Evolutionary conservation across 2,329 filamentous ascomycete genomes (phyloP), one percentile per base, ranked within the genome.

Genomic region (Endocalyx cinctus): DNA sequence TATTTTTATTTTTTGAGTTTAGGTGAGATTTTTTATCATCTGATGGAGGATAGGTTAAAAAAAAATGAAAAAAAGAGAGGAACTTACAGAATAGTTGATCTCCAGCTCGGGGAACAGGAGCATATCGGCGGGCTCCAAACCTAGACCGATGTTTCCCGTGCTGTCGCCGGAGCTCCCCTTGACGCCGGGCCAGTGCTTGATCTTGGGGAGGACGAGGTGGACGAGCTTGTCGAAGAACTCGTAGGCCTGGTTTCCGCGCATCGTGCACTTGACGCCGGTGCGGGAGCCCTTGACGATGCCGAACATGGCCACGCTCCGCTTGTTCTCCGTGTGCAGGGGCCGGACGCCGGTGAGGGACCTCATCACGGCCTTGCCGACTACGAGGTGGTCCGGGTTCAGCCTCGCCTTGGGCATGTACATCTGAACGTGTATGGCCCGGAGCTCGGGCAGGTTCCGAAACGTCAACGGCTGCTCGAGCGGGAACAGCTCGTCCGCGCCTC

Each of bases 101-200:
- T 96, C 89, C 28, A 98, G 77, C 67, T 98, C 92, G 0, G 92
- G 92, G 65, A 97, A 98, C 45, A 86, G 68, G 31, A 83, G 79
- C 51, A 95, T 79, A 47, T 84, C 78, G 38, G 87, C 81, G 5
- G 82, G 71, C 11, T 72, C 73, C 50, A 98, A 70, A 47, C 92
- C 92, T 59, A 89, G 90, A 8, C 72, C 74, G 47, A 98, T 73
- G 60, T 97, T 96, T 23, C 92, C 92, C 41, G 83, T 82, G 54
- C 79, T 81, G 59, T 98, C 92, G 54, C 92, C 92, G 25, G 86
- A 86, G 27, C 68, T 76, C 19, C 58, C 61, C 60, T 37, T 27
- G 35, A 79, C 53, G 14, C 92, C 92, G 35, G 77, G 78, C 84
- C 87, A 98, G 50, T 98, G 92, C 71, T 97, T 98, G 63, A 98